These are phyloP conservation scores for Logfia minima DNA, from an alignment of 129 eudicot species.

Conservation along the genomic window DNA sequence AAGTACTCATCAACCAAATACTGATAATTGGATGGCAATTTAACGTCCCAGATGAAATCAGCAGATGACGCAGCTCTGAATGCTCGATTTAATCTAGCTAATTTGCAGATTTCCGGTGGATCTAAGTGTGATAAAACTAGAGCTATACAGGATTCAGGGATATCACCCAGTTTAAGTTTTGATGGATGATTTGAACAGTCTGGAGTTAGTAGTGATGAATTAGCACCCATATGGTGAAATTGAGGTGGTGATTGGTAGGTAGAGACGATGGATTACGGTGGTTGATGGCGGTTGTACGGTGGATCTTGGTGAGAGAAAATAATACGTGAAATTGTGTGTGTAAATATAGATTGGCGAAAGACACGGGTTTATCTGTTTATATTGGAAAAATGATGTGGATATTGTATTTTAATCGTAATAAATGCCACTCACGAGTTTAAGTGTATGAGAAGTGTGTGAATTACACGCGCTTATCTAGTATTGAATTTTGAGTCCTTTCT, in stretches of 20 bases:
- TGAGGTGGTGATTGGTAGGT: constrained; percentile 13
- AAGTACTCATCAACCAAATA: constrained; percentile 43
- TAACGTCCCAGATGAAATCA: constrained; percentile 78
- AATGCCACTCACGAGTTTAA: background rate
- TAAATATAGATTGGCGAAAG: background rate
- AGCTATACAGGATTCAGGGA: constrained; percentile 83
- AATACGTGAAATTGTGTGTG: background rate
- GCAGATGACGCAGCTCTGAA: constrained; percentile 74
- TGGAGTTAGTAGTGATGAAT: constrained; percentile 38
- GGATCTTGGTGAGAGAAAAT: constrained; percentile 19
- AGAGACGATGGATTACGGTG: background rate
- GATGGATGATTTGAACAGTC: constrained; percentile 31
- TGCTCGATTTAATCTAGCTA: constrained; percentile 67
- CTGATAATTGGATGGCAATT: constrained; percentile 59
- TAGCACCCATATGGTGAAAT: constrained; percentile 58
- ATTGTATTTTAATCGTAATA: background rate
- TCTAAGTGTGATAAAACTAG: constrained; percentile 62
- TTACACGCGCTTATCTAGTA: constrained; percentile 18
- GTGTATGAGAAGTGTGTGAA: background rate
- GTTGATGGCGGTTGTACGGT: constrained; percentile 23
- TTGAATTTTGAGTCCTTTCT: background rate
- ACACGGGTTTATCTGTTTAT: constrained; percentile 30
- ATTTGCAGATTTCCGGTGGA: constrained; percentile 74
- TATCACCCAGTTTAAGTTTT: constrained; percentile 64
- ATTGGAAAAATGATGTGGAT: constrained; percentile 30